Conservation (phyloP, 257 asterid species). For the Solanum stenotomum region DNA sequence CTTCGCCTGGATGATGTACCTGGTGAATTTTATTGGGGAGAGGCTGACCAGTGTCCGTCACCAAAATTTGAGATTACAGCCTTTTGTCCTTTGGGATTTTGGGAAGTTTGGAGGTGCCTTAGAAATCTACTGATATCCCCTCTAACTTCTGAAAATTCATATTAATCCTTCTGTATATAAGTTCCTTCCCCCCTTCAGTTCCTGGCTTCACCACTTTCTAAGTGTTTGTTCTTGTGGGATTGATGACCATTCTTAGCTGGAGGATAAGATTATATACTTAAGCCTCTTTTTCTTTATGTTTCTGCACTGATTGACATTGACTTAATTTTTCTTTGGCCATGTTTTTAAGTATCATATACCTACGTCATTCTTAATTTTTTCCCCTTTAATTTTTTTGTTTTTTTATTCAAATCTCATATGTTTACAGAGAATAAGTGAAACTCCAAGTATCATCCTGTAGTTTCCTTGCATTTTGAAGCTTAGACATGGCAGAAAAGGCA, state of each 20-base stretch:
- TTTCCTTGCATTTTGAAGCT: neutral
- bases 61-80: neutral
- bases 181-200: neutral
- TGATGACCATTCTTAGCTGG: neutral
- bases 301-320: neutral
- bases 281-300: neutral
- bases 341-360: neutral
- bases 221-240: neutral
- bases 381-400: neutral
- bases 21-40: neutral
- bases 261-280: neutral
- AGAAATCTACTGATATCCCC: neutral
- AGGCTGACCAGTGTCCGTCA: neutral
- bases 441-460: neutral
- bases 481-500: slow-evolving; percentile 64
- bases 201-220: neutral
- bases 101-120: neutral
- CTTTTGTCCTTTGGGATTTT: neutral
- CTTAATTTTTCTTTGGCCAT: neutral
- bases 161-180: neutral
- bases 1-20: neutral
- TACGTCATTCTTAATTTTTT: neutral
- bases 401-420: neutral
- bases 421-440: neutral
- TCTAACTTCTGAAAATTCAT: neutral